Evolutionary conservation across 2,329 filamentous ascomycete genomes (phyloP).

Genomic region (Alternaria burnsii): DNA sequence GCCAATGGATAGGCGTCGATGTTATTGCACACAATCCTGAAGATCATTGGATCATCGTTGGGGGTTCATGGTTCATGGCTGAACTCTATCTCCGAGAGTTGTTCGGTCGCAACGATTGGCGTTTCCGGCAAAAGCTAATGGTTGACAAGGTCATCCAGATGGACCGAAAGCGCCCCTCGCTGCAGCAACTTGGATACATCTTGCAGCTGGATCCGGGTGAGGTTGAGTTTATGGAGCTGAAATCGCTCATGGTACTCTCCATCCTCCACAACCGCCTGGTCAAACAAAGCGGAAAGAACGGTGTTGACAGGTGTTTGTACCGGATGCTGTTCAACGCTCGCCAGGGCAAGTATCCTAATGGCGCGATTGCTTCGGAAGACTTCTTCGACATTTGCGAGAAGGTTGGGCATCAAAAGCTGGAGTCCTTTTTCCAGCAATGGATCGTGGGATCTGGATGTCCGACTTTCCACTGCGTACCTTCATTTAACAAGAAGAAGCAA

Average conservation of each 20-base stretch:
- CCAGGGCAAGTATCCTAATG: constrained; percentile 76
- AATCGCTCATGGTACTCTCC: constrained; percentile 89
- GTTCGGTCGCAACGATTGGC: constrained; percentile 93
- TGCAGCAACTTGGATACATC: constrained; percentile 79
- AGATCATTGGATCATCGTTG: constrained; percentile 89
- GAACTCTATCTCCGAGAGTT: constrained; percentile 90
- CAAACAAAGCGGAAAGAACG: constrained; percentile 85
- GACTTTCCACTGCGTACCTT: constrained; percentile 82
- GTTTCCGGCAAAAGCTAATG: constrained; percentile 85
- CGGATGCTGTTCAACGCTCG: constrained; percentile 87
- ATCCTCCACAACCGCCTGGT: constrained; percentile 91
- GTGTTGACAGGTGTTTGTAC: constrained; percentile 84
- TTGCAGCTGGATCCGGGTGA: constrained; percentile 86
- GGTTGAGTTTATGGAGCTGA: constrained; percentile 87
- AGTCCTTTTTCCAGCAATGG: constrained; percentile 95
- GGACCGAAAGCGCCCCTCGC: constrained; percentile 82
- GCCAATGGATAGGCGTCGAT: constrained; percentile 94
- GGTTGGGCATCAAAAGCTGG: constrained; percentile 83
- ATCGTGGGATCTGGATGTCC: constrained; percentile 88
- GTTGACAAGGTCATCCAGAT: constrained; percentile 82
- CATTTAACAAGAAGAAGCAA: constrained; percentile 97
- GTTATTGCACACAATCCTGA: constrained; percentile 82
- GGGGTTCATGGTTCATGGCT: constrained; percentile 93
- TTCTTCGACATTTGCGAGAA: constrained; percentile 90
- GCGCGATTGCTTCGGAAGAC: constrained; percentile 74